These are phyloP conservation scores for Rozella allomycis DNA, from an alignment of 371 early-diverging fungal species.

Conservation along the genomic window DNA sequence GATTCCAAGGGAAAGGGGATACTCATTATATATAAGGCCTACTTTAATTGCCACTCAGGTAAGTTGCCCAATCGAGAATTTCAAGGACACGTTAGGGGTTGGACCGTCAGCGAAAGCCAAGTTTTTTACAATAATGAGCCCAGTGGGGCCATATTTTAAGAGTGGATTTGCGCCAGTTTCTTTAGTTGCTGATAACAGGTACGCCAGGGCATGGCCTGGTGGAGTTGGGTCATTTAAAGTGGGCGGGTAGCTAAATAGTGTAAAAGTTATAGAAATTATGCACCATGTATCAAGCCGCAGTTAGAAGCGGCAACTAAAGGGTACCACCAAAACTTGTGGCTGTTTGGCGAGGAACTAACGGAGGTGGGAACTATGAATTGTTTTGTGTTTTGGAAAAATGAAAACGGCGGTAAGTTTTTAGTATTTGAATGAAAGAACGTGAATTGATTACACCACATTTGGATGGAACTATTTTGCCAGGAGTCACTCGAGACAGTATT, in stretches of 20 bases:
- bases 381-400: conserved; percentile 62
- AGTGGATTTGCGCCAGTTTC: conserved; percentile 74
- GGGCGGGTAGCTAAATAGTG: too few relatives aligned
- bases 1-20: conserved; percentile 75
- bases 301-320: conserved; percentile 59
- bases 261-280: too few relatives aligned
- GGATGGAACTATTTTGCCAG: conserved; percentile 88
- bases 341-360: conserved; percentile 35
- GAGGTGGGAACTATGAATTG: conserved; percentile 86
- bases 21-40: conserved; percentile 83
- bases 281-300: conserved; percentile 66
- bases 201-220: conserved; percentile 88
- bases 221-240: conserved; percentile 84
- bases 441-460: conserved; percentile 81
- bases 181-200: conserved; percentile 56
- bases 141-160: conserved; percentile 91
- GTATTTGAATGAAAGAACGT: too few relatives aligned
- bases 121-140: conserved; percentile 72
- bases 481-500: conserved; percentile 90
- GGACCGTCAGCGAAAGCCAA: conserved; percentile 46
- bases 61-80: conserved; percentile 32
- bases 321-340: conserved; percentile 83
- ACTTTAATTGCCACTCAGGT: conserved; percentile 85
- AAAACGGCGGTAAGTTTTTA: conserved; percentile 34
- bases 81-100: conserved; percentile 13